Evolutionary conservation across 495 filamentous ascomycete species (phyloP), one percentile per base, ranked within the genome.

Genomic region (Aspergillus egyptiacus): DNA sequence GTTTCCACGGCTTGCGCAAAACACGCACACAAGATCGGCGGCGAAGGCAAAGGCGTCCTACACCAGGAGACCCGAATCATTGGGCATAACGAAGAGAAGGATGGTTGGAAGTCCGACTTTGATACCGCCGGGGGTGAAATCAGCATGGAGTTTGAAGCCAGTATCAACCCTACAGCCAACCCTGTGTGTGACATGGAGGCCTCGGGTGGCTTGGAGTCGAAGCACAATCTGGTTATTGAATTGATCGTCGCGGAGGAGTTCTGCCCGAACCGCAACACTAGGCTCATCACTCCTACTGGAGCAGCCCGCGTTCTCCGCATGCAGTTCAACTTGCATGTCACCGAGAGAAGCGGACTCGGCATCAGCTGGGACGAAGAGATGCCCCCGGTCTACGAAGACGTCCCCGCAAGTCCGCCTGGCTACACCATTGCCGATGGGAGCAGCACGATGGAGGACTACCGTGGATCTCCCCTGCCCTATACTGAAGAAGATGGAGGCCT

Each of bases 351-450:
- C 14, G 93, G 94, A 2, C 73, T 97, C 43, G 93, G 93, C 2
- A 91, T 99, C 59, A 87, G 83, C 60, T 99, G 93, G 93, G 93
- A 99, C 49, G 89, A 96, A 66, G 93, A 99, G 68, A 81, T 85
- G 64, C 93, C 93, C 28, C 93, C 93, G 0, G 80, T 91, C 58
- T 99, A 99, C 61, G 86, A 93, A 69, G 87, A 97, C 61, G 89
- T 99, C 22, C 91, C 91, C 0, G 82, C 81, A 6, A 87, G 85
- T 36, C 93, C 93, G 25, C 93, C 93, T 0, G 77, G 77, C 2
- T 97, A 98, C 59, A 63, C 61, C n/a, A 68, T 62, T 49, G 57
- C 75, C 22, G 64, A 71, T 20, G 71, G 62, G 15, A 40, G 46
- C 46, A 68, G 69, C 46, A 51, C 60, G 19, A 72, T 74, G 53